A percentile compares a stretch with the other conserved stretches of the same genome.
Evolutionary conservation across 1,284 basidiomycete species (phyloP).

Genomic region (Heliocybe sulcata): DNA sequence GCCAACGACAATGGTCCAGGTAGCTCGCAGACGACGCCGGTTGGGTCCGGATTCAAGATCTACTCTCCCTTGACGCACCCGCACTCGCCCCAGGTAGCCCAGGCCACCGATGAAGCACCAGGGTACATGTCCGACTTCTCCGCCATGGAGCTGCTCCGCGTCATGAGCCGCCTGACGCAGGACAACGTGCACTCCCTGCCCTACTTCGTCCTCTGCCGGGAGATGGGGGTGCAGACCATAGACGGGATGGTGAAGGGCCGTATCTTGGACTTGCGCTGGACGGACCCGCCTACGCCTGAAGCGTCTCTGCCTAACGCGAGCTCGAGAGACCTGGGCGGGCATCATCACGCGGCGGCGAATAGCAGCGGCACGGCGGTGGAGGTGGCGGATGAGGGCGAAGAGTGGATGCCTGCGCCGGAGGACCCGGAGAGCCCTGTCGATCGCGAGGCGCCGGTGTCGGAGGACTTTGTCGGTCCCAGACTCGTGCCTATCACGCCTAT

Average conservation of each 20-base stretch:
- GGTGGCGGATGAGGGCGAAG: conserved; percentile 18
- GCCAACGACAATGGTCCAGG: conserved; percentile 5
- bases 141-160: conserved; percentile 67
- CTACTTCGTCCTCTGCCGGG: conserved; percentile 73
- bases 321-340: conserved; percentile 16
- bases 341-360: conserved; percentile 15
- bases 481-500: conserved; percentile 69
- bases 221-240: conserved; percentile 69
- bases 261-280: conserved; percentile 73
- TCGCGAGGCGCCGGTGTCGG: conserved; percentile 20
- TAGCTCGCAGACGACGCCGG: conserved; percentile 10
- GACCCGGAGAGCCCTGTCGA: conserved; percentile 20
- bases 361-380: conserved; percentile 23
- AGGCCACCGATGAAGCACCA: conserved; percentile 13
- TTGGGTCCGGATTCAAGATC: conserved; percentile 47
- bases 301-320: conserved; percentile 4
- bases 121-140: conserved; percentile 43
- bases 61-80: conserved; percentile 45
- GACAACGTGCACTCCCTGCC: conserved; percentile 52
- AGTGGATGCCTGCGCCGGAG: neutral
- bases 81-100: conserved; percentile 15
- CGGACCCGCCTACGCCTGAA: conserved; percentile 47
- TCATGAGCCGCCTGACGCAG: conserved; percentile 65
- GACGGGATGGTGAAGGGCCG: conserved; percentile 75
- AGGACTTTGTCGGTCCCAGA: conserved; percentile 60